A percentile compares a stretch with the other conserved stretches of the same genome.
These are phyloP conservation scores for Withania somnifera DNA, from an alignment of 305 asterid species.

Conservation along the genomic window DNA sequence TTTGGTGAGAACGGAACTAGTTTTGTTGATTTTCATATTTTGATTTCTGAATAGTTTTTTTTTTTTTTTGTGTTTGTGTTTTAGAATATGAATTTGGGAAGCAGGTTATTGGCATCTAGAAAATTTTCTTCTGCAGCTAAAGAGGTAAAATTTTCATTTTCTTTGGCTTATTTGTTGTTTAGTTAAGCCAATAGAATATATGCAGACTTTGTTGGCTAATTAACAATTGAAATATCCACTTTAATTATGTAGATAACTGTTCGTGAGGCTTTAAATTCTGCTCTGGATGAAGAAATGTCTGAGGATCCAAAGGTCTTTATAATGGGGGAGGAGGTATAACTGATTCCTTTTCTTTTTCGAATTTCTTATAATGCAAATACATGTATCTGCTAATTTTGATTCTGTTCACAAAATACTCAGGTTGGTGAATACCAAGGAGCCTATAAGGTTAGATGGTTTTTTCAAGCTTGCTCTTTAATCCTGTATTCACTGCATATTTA, in stretches of 20 bases:
- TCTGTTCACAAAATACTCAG: slow-evolving; percentile 23
- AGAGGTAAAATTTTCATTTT: slow-evolving; percentile 15
- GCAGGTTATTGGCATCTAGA: slow-evolving; percentile 23
- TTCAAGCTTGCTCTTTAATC: background rate
- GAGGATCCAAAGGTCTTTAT: slow-evolving; percentile 81
- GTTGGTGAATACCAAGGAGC: slow-evolving; percentile 98
- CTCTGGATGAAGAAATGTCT: slow-evolving; percentile 92
- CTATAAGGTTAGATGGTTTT: slow-evolving; percentile 53
- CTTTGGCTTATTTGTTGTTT: too few relatives aligned
- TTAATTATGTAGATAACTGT: slow-evolving; percentile 60
- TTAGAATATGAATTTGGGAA: slow-evolving; percentile 11
- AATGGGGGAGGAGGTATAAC: slow-evolving; percentile 93
- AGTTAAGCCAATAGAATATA: too few relatives aligned
- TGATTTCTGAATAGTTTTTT: background rate
- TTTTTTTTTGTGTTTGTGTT: background rate
- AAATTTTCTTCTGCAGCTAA: slow-evolving; percentile 27
- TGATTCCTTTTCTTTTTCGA: background rate
- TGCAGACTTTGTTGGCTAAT: too few relatives aligned
- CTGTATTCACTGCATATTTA: background rate
- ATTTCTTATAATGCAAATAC: background rate
- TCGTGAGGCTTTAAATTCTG: slow-evolving; percentile 89
- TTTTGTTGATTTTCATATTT: background rate
- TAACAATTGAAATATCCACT: too few relatives aligned
- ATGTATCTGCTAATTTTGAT: background rate
- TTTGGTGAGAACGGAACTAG: slow-evolving; percentile 6